Base-by-base conservation (phyloP, 495 filamentous ascomycete species). In the Aspergillus steynii region DNA sequence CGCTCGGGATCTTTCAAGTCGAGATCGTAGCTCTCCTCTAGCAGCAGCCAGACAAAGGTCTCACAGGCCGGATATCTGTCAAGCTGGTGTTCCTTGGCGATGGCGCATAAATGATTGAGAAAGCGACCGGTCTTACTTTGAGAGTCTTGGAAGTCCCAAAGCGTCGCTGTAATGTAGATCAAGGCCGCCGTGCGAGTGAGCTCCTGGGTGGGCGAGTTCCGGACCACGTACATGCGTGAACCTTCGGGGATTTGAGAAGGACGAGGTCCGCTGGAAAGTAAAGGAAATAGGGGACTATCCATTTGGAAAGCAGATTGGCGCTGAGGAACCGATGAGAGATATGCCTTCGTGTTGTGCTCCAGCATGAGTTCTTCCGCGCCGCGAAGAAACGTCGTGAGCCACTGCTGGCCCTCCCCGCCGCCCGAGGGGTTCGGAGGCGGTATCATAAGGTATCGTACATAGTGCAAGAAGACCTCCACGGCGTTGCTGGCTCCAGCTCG, bases 241-340 rank as follows among this genome's bases (percentile, higher is more conserved):
- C 62, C 72, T 0, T 69, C 65, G 26, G 78, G 78, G 1, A 81
- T 74, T 48, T 72, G 69, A n/a, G 75, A 72, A 20, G 78, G 78
- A 9, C 71, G 74, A 10, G 78, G 78, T 20, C 78, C 78, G 59
- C 73, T 78, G n/a, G 77, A 79, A 1, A 81, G 69, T 5, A 79
- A 61, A 10, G 74, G 65, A 51, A 75, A 79, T 5, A 81, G 61
- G 14, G 77, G 77, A 55, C 76, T 69, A 25, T 73, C 71, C 71
- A 79, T 77, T 37, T 75, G 68, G 50, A 81, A 81, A 1, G 71
- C 66, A 1, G 64, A 57, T 26, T 59, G 64, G 29, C 77, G 67
- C 29, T 72, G 69, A 2, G 77, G 76, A 4, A 72, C 68, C 6
- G 67, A 55, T 10, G 50, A 20, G 3, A 76, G 66, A 50, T 70